Conservation (phyloP, 306 rosid genomes). For the Castanospermum australe region DNA sequence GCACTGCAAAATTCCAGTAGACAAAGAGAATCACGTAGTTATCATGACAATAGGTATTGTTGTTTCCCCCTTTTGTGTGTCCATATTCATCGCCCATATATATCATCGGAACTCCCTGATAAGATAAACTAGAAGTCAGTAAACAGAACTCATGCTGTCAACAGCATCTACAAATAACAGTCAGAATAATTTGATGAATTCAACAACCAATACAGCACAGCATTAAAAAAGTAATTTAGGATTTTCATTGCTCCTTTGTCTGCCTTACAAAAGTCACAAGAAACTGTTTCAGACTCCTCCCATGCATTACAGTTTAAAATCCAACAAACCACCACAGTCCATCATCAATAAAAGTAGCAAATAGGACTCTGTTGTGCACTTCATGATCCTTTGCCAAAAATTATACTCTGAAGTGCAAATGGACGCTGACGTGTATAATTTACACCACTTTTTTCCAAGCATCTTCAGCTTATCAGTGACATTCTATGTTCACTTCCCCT, state of each 20-base stretch:
- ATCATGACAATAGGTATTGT: conserved; percentile 97
- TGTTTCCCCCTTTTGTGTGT: conserved; percentile 97
- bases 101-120: conserved; percentile 96
- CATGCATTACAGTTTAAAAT: not conserved
- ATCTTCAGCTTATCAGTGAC: no score
- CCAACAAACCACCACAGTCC: not conserved
- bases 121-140: conserved; percentile 20
- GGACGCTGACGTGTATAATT: not conserved
- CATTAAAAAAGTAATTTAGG: not conserved
- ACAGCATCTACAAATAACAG: not conserved
- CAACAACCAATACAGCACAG: not conserved
- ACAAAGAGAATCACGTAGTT: conserved; percentile 61
- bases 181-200: conserved; percentile 5
- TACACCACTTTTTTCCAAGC: no score
- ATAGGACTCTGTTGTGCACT: not conserved
- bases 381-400: not conserved
- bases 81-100: conserved; percentile 97
- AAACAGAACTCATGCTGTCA: not conserved
- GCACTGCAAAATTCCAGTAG: conserved; percentile 10
- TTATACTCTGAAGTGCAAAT: not conserved
- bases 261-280: not conserved
- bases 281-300: not conserved
- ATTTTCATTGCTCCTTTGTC: not conserved
- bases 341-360: not conserved
- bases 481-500: no score